Base-by-base conservation (phyloP, 495 filamentous ascomycete genomes). In the Terfezia boudieri region DNA sequence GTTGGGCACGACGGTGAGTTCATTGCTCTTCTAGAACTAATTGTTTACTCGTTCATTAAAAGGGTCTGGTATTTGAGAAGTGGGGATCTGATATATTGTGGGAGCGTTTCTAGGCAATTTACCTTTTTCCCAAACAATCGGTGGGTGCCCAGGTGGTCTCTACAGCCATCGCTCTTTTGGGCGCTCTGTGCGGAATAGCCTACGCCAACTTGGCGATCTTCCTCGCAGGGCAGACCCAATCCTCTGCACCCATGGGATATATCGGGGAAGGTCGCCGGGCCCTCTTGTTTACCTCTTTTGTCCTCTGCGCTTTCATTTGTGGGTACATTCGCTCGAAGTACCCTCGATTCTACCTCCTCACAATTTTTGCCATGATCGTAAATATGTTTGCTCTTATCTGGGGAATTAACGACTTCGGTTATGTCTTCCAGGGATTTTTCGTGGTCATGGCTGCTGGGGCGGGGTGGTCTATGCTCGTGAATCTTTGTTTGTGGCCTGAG, bases 371-470 rank as follows among this genome's bases (percentile, higher is more conserved):
- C 43, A 64, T 64, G 62, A 51, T 64, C 23, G 62, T 64, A 36
- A 64, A 64, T 36, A 64, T 64, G 62, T 64, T 64, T 49, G 58
- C 61, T 17, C 50, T 64, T 14, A 64, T 64, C 16, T 54, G 59
- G 35, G 62, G 62, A 1, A 57, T 64, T n/a, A 57, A 56, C 32
- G 35, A 61, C 20, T 61, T 64, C 35, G 53, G 50, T 9, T 22
- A 51, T 32, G 26, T 32, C 26, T 64, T 64, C 54, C 54, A 49
- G 38, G 55, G 55, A 17, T 64, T 61, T 38, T 64, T 64, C 49
- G 64, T 55, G 51, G 54, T 53, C 11, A 64, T 64, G 61, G 35
- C 57, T 14, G 53, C 61, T 12, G 62, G 62, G 9, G 58, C 56
- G n/a, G 56, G 61, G 17, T 56, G 59, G 5, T 65, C 62, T 37